Evolutionary conservation across 805 yeast genomes (phyloP).

Genomic region (Metschnikowia lochheadii): DNA sequence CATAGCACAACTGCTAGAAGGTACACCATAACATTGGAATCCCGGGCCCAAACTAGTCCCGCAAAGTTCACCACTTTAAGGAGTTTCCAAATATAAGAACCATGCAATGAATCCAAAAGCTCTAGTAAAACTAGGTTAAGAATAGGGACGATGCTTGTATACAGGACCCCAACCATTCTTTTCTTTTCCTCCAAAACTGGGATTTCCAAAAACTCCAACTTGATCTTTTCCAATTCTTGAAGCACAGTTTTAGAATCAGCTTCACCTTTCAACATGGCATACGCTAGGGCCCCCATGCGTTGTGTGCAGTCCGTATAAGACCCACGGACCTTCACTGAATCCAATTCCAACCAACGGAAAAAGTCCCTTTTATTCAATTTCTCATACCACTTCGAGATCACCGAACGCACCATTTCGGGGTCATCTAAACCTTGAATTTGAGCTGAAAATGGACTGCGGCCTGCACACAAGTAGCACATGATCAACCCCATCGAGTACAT

Average conservation of each 20-base stretch:
- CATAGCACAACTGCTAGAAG: not conserved
- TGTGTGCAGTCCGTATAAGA: slow-evolving; percentile 2
- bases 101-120: not conserved
- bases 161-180: too few species aligned
- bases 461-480: slow-evolving; percentile 69
- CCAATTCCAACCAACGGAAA: slow-evolving; percentile 24
- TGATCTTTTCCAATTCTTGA: not conserved
- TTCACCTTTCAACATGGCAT: slow-evolving; percentile 31
- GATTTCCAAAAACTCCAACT: too few species aligned
- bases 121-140: not conserved
- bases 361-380: slow-evolving; percentile 19
- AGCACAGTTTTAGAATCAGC: not conserved
- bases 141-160: not conserved
- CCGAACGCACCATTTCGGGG: slow-evolving; percentile 26
- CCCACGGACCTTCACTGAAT: not conserved
- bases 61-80: not conserved
- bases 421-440: slow-evolving; percentile 16
- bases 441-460: slow-evolving; percentile 54
- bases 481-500: slow-evolving; percentile 82
- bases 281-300: slow-evolving; percentile 23
- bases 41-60: not conserved
- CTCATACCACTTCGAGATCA: slow-evolving; percentile 31
- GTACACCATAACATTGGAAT: not conserved
- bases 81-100: not conserved
- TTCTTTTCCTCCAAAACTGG: not conserved